Conservation (phyloP, 495 filamentous ascomycete genomes). For the Penicillium flavigenum region DNA sequence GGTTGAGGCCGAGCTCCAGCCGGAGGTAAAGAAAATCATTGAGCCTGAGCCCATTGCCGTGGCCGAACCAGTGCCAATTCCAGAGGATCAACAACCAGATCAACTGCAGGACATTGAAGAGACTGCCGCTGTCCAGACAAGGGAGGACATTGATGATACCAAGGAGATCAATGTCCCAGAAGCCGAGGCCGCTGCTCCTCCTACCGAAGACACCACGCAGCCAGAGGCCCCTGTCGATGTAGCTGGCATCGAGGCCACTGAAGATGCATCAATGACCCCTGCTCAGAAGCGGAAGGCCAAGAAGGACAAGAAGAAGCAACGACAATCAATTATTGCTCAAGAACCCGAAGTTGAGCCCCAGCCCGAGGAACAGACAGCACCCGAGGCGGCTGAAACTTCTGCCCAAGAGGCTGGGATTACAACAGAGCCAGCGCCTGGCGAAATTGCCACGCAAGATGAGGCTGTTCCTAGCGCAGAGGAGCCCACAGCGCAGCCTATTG, state of each 20-base stretch:
- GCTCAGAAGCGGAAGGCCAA: constrained; percentile 30
- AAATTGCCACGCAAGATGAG: neutral
- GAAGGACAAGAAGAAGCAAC: constrained; percentile 37
- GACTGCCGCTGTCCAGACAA: neutral
- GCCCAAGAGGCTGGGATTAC: neutral
- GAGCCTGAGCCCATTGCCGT: constrained; percentile 11
- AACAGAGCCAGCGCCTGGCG: neutral
- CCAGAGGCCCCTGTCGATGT: constrained; percentile 1
- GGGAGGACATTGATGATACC: constrained; percentile 11
- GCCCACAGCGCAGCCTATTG: neutral
- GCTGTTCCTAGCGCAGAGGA: neutral
- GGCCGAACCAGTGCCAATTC: neutral
- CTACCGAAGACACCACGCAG: constrained; percentile 9
- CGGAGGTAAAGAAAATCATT: neutral
- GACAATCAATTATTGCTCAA: constrained; percentile 15
- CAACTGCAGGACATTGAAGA: constrained; percentile 3
- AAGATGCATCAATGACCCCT: constrained; percentile 6
- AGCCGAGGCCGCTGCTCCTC: neutral
- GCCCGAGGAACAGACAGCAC: constrained; percentile 4
- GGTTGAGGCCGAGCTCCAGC: constrained; percentile 6
- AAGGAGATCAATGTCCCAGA: neutral
- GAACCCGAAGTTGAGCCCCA: constrained; percentile 13
- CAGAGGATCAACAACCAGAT: constrained; percentile 6
- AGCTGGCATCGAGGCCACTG: neutral
- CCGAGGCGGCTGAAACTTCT: constrained; percentile 7